Evolutionary conservation across 1,139 yeast genomes (phyloP).

Genomic region (Zhuliangozyma blackwelliae): DNA sequence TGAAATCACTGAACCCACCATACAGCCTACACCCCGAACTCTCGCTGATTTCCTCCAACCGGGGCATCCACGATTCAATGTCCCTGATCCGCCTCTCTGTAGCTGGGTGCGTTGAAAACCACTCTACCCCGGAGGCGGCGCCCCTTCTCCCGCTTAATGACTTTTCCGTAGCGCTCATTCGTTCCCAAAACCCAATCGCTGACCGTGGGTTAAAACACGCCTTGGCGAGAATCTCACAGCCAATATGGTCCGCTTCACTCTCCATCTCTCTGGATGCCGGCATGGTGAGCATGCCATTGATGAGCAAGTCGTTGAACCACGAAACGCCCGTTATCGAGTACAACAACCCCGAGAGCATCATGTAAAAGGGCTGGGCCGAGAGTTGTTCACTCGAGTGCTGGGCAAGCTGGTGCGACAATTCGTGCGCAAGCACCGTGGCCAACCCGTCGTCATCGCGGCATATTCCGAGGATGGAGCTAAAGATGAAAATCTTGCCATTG

Average conservation of each 20-base stretch:
- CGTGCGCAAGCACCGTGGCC: conserved; percentile 92
- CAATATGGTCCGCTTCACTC: conserved; percentile 92
- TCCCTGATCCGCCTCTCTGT: conserved; percentile 65
- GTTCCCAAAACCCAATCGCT: conserved; percentile 73
- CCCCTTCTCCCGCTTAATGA: conserved; percentile 12
- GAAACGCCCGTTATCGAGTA: conserved; percentile 30
- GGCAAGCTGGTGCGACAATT: conserved; percentile 89
- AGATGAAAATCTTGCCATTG: conserved; percentile 92
- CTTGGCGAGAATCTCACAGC: conserved; percentile 83
- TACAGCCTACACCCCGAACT: conserved; percentile 24
- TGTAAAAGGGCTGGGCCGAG: conserved; percentile 59
- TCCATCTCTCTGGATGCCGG: conserved; percentile 94
- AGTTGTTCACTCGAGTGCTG: conserved; percentile 85
- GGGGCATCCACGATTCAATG: conserved; percentile 69
- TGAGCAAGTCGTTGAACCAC: conserved; percentile 49
- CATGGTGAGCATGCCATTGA: conserved; percentile 60
- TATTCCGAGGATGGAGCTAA: conserved; percentile 72
- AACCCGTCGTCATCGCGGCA: conserved; percentile 83
- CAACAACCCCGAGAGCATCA: conserved; percentile 46
- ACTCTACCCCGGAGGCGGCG: conserved; percentile 38
- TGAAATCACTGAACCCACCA: conserved; percentile 15
- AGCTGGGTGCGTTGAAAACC: conserved; percentile 90
- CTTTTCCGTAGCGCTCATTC: conserved; percentile 66
- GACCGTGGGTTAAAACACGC: conserved; percentile 81
- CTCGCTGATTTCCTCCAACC: conserved; percentile 48